Evolutionary conservation across 2,329 filamentous ascomycete genomes (phyloP), one percentile per base, ranked within the genome.

Genomic region (Coniochaeta ligniaria): DNA sequence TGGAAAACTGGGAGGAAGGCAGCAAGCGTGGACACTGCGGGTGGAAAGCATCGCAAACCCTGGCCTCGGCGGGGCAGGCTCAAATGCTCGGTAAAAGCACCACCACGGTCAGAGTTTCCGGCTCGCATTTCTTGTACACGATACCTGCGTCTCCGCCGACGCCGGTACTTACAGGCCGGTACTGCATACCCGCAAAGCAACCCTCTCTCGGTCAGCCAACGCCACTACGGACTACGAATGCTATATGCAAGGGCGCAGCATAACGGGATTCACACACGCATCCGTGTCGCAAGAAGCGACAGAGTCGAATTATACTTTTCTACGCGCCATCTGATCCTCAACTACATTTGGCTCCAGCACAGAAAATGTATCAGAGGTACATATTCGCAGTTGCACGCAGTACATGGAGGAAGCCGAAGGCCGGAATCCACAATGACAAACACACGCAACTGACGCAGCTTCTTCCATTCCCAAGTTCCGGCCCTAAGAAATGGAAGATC

Each of bases 1-100:
- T 70, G 69, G 66, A 66, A 66, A 64, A 67, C 22, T 28, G 47
- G 47, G 22, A 52, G 47, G 60, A 69, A 70, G 72, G 64, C 63
- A 67, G 63, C 66, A 69, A n/a, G n/a, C n/a, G n/a, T n/a, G n/a
- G n/a, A n/a, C n/a, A n/a, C n/a, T n/a, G n/a, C n/a, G 71, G 61
- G 66, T 67, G 63, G 63, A 67, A 68, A 63, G 70, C 62, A 67
- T 66, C 66, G 61, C 65, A 67, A 57, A 63, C 58, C 61, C 47
- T 60, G 62, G 61, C 57, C 52, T 38, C 45, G 56, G 59, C 57
- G 52, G 57, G 50, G 57, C 57, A 28, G 57, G n/a, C 55, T 43
- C 31, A 11, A 57, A 17, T 20, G 47, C 17, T 50, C 45, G 45
- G 45, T 50, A 50, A 50, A 50, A 50, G 22, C 24, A 50, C 22